Percentiles rank a stretch among this genome's conserved stretches.
Evolutionary conservation across 2,329 filamentous ascomycete genomes (phyloP).

Genomic region (Coniochaeta prunicola): DNA sequence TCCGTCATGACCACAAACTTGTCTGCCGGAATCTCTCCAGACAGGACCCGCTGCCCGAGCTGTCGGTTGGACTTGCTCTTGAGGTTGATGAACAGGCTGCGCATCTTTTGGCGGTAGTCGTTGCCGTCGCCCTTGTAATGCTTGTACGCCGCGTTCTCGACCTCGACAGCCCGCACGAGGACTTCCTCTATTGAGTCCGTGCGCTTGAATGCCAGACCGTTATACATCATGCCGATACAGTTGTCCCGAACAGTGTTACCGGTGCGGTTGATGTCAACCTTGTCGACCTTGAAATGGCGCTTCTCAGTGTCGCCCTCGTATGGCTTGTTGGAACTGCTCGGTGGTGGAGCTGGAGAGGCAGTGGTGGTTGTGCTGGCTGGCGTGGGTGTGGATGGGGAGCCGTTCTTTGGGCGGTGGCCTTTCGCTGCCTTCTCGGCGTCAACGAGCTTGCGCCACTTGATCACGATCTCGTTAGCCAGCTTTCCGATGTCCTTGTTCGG

Average conservation of each 20-base stretch:
- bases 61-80: constrained; percentile 84
- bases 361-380: constrained; percentile 37
- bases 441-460: constrained; percentile 78
- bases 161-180: constrained; percentile 68
- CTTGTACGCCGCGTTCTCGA: constrained; percentile 71
- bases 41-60: constrained; percentile 69
- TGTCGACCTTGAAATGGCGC: constrained; percentile 75
- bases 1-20: constrained; percentile 80
- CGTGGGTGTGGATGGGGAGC: constrained; percentile 30
- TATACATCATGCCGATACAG: constrained; percentile 88
- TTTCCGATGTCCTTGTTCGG: constrained; percentile 73
- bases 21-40: constrained; percentile 62
- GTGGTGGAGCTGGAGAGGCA: constrained; percentile 39
- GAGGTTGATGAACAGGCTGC: constrained; percentile 88
- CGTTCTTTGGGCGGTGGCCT: constrained; percentile 23
- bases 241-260: constrained; percentile 68
- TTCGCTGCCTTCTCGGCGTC: constrained; percentile 51
- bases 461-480: constrained; percentile 74
- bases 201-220: constrained; percentile 70
- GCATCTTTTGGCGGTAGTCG: constrained; percentile 81
- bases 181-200: constrained; percentile 65
- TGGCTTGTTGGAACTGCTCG: constrained; percentile 26
- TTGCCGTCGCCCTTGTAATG: constrained; percentile 62
- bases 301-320: constrained; percentile 66
- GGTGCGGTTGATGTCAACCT: constrained; percentile 70